These are phyloP conservation scores for Castanea crenata DNA, from an alignment of 306 rosid genomes.

Conservation along the genomic window DNA sequence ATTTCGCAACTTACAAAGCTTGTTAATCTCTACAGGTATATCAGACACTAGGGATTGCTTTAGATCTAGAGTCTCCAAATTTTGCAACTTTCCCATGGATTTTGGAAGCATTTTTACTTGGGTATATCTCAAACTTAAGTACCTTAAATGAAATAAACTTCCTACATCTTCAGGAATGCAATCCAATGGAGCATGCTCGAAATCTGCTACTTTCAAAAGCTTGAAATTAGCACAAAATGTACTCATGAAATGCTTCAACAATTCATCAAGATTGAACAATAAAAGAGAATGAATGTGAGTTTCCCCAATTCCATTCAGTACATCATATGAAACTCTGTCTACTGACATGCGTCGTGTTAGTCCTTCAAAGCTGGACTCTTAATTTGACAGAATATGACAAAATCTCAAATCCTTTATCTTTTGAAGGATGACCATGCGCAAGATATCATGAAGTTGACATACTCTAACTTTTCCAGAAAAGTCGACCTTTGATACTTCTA, in stretches of 20 bases:
- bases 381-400: neutral
- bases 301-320: neutral
- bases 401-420: neutral
- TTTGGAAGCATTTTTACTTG: too few relatives aligned
- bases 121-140: too few relatives aligned
- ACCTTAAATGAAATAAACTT: too few relatives aligned
- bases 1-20: too few relatives aligned
- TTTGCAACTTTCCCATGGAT: too few relatives aligned
- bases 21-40: too few relatives aligned
- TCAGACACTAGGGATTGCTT: too few relatives aligned
- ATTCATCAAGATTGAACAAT: neutral
- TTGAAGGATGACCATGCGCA: neutral
- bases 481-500: neutral
- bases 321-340: neutral
- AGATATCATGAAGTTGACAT: neutral
- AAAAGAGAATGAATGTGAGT: neutral
- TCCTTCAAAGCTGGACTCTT: neutral
- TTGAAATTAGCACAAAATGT: neutral
- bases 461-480: neutral
- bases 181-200: neutral
- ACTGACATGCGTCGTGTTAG: neutral
- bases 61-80: too few relatives aligned
- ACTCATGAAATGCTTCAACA: neutral
- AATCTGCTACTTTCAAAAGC: neutral
- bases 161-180: too few relatives aligned